These are phyloP conservation scores for Phlyctochytrium bullatum DNA, from an alignment of 192 early-diverging fungal species.

Conservation along the genomic window DNA sequence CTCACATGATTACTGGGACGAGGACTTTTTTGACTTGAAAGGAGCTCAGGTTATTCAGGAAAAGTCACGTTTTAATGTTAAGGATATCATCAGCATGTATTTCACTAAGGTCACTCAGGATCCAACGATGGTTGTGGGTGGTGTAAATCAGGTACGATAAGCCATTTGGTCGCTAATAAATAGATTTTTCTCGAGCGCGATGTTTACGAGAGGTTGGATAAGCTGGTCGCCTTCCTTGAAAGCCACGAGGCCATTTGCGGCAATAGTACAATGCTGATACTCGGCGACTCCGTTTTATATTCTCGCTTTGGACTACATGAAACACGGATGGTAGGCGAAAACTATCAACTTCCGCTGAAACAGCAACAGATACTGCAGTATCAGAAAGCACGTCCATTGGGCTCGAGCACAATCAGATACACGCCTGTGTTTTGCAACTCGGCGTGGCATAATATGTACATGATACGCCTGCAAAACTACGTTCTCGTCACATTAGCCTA, in stretches of 20 bases:
- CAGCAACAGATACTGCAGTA: constrained; percentile 54
- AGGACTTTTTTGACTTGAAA: constrained; percentile 57
- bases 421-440: constrained; percentile 51
- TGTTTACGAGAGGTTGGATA: constrained; percentile 54
- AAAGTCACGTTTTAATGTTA: constrained; percentile 1
- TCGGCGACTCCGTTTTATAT: constrained; percentile 54
- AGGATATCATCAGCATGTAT: constrained; percentile 49
- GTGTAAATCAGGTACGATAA: constrained; percentile 52
- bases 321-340: constrained; percentile 52
- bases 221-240: constrained; percentile 58
- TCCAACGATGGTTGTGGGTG: constrained; percentile 46
- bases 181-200: constrained; percentile 47
- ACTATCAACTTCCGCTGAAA: background rate
- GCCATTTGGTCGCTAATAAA: background rate
- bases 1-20: constrained; percentile 54
- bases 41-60: constrained; percentile 49
- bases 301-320: constrained; percentile 52
- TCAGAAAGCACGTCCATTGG: constrained; percentile 47
- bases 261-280: constrained; percentile 57
- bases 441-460: constrained; percentile 54
- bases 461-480: constrained; percentile 50
- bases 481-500: constrained; percentile 47
- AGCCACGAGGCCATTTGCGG: constrained; percentile 60
- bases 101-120: constrained; percentile 47
- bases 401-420: constrained; percentile 37